Percentiles rank a stretch among this genome's conserved stretches.
Evolutionary conservation across 169 alveolate genomes (phyloP).

Genomic region (Besnoitia besnoiti): DNA sequence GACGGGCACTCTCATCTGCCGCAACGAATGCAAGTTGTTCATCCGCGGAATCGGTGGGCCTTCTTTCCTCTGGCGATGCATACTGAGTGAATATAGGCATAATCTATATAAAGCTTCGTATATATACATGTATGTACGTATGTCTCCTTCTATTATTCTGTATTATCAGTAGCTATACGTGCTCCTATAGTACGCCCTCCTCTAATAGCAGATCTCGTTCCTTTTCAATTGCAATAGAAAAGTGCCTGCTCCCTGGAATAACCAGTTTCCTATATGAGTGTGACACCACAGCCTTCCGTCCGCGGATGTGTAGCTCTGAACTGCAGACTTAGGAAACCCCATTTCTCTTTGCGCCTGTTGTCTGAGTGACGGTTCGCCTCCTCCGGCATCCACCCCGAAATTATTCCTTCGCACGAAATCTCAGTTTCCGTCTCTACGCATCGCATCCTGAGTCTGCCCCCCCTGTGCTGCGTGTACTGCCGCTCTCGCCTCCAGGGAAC

Average conservation of each 20-base stretch:
- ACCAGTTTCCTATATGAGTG: too few species aligned
- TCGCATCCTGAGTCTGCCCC: neutral
- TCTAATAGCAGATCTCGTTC: too few species aligned
- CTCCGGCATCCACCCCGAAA: neutral
- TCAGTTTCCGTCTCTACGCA: neutral
- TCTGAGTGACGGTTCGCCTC: neutral
- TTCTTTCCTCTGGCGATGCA: neutral
- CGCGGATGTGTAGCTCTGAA: too few species aligned
- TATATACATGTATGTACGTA: neutral
- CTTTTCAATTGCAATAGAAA: too few species aligned
- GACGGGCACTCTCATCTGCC: slow-evolving; percentile 27
- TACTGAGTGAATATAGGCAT: neutral
- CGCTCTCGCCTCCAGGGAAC: neutral
- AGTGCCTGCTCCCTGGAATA: too few species aligned
- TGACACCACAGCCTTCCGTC: too few species aligned
- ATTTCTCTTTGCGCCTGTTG: neutral
- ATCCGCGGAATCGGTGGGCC: slow-evolving; percentile 63
- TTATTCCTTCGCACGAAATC: neutral
- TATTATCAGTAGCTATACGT: too few species aligned
- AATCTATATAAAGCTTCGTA: neutral
- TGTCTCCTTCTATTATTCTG: too few species aligned
- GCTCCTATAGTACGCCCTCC: too few species aligned
- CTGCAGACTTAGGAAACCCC: neutral
- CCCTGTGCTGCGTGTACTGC: too few species aligned
- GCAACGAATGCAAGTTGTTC: slow-evolving; percentile 38